These are phyloP conservation scores for Aspergillus quadricinctus DNA, from an alignment of 2,329 filamentous ascomycete species.

Conservation along the genomic window DNA sequence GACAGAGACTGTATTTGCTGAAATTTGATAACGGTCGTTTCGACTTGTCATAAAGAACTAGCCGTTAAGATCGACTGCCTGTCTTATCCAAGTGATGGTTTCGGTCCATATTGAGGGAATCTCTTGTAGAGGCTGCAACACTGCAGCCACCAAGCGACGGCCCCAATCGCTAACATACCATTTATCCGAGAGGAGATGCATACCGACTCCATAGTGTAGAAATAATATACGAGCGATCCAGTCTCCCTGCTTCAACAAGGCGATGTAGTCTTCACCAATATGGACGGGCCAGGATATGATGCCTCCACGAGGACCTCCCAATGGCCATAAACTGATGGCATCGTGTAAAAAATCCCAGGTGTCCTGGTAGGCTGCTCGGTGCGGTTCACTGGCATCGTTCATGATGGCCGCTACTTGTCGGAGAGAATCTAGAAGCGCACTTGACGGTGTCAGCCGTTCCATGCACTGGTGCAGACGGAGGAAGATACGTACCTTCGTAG, in stretches of 20 bases:
- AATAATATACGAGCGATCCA: slow-evolving; percentile 30
- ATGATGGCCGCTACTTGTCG: slow-evolving; percentile 15
- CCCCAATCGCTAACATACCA: slow-evolving; percentile 33
- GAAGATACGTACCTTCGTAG: slow-evolving; percentile 10
- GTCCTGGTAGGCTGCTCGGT: slow-evolving; percentile 15
- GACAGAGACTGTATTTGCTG: background rate
- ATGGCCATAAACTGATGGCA: slow-evolving; percentile 26
- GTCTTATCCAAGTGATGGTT: slow-evolving; percentile 25
- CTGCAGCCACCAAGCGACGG: slow-evolving; percentile 25
- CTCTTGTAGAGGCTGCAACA: slow-evolving; percentile 22
- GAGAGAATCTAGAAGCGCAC: slow-evolving; percentile 24
- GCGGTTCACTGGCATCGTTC: slow-evolving; percentile 7
- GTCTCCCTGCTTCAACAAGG: slow-evolving; percentile 23
- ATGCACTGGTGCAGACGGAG: background rate
- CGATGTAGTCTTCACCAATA: slow-evolving; percentile 23
- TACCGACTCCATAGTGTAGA: slow-evolving; percentile 26
- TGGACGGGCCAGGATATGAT: slow-evolving; percentile 29
- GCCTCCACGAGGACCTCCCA: slow-evolving; percentile 24
- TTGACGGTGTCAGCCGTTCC: slow-evolving; percentile 10
- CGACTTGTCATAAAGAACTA: slow-evolving; percentile 3
- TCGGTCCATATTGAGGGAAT: slow-evolving; percentile 24
- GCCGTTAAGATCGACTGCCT: slow-evolving; percentile 17
- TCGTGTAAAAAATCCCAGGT: slow-evolving; percentile 26
- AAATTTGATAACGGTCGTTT: background rate
- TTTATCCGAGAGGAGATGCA: slow-evolving; percentile 29